Evolutionary conservation across 495 filamentous ascomycete species (phyloP).

Genomic region (Geoglossum glabrum): DNA sequence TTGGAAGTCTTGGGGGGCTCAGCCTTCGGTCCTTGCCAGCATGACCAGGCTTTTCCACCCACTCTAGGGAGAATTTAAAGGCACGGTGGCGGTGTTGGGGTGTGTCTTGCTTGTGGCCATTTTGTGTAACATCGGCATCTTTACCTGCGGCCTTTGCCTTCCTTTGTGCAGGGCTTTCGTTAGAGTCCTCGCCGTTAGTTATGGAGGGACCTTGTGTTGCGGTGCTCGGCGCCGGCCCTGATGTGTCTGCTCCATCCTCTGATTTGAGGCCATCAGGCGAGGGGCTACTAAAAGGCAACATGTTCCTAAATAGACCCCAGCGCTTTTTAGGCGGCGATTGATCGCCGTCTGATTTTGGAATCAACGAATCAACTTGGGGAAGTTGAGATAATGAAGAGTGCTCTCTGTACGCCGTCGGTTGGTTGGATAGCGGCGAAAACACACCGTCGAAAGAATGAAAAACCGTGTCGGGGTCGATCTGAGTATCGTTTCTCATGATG

Average conservation of each 20-base stretch:
- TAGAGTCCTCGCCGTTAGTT: not conserved
- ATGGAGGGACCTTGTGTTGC: not conserved
- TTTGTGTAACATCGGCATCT: not conserved
- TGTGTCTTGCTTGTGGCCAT: not conserved
- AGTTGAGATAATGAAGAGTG: constrained; percentile 12
- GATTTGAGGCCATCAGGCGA: not conserved
- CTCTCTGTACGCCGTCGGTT: constrained; percentile 20
- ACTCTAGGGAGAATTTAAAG: constrained; percentile 69
- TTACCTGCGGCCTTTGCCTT: not conserved
- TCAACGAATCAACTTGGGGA: constrained; percentile 2
- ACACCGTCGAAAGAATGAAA: constrained; percentile 50
- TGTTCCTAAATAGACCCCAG: constrained; percentile 50
- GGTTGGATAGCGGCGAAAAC: constrained; percentile 22
- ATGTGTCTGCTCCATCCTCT: not conserved
- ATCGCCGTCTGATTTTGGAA: not conserved
- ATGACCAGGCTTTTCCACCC: constrained; percentile 36
- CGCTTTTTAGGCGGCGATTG: constrained; percentile 31
- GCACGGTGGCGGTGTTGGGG: constrained; percentile 15
- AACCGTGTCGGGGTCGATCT: constrained; percentile 22
- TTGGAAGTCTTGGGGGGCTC: constrained; percentile 54
- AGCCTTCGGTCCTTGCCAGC: constrained; percentile 38
- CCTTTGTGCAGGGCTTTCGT: not conserved
- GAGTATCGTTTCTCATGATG: constrained; percentile 74
- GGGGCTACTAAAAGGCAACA: constrained; percentile 30
- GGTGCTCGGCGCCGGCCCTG: not conserved